Evolutionary conservation across 2,329 filamentous ascomycete genomes (phyloP).

Genomic region (Acarospora socialis): DNA sequence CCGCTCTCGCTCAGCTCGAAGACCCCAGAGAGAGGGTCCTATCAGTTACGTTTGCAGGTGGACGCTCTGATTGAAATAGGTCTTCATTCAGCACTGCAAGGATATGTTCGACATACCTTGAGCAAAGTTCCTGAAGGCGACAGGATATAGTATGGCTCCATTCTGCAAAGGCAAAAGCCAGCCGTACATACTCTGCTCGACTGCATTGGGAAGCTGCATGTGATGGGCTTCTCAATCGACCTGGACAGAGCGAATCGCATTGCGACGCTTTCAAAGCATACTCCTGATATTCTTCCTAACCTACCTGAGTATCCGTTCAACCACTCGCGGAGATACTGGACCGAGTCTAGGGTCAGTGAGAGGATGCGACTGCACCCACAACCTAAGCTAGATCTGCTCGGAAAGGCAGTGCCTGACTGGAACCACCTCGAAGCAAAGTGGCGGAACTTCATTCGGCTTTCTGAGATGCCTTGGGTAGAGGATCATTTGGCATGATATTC

Average conservation of each 20-base stretch:
- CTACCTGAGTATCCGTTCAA: conserved; percentile 7
- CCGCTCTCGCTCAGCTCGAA: neutral
- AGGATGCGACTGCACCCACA: neutral
- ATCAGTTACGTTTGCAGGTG: conserved; percentile 1
- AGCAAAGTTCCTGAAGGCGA: neutral
- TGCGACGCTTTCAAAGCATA: too few relatives aligned
- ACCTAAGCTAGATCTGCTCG: too few relatives aligned
- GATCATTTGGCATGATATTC: too few relatives aligned
- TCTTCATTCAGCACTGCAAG: conserved; percentile 18
- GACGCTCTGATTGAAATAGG: conserved; percentile 18
- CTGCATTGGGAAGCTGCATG: too few relatives aligned
- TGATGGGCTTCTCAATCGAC: too few relatives aligned
- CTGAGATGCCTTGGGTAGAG: conserved; percentile 9
- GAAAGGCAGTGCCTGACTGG: neutral
- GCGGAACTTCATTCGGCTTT: conserved; percentile 1
- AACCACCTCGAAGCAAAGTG: conserved; percentile 2
- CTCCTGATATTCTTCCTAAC: conserved; percentile 6
- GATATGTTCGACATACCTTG: conserved; percentile 18
- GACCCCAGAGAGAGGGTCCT: too few relatives aligned
- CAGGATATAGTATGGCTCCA: too few relatives aligned
- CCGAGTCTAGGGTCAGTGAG: conserved; percentile 4
- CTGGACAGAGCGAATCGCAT: too few relatives aligned
- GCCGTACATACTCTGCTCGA: too few relatives aligned
- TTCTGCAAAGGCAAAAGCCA: too few relatives aligned
- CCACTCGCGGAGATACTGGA: conserved; percentile 8